Percentiles rank a stretch among this genome's conserved stretches.
Evolutionary conservation across 768 basidiomycete genomes (phyloP).

Genomic region (Phallus indusiatus): DNA sequence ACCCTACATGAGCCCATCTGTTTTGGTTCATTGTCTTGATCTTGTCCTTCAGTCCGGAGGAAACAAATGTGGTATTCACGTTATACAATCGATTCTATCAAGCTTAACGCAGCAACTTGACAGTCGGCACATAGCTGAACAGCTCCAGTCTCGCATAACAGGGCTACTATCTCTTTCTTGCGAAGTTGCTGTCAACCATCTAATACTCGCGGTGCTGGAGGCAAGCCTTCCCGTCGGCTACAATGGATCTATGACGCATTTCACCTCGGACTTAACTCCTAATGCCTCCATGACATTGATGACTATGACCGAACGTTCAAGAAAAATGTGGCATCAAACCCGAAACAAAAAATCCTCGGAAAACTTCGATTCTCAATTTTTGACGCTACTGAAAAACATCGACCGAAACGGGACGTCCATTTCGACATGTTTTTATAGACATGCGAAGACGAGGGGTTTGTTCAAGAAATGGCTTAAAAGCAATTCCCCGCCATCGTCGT

Average conservation of each 20-base stretch:
- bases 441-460: not conserved
- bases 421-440: not conserved
- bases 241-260: conserved; percentile 14
- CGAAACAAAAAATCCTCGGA: not conserved
- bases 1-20: conserved; percentile 35
- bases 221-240: conserved; percentile 24
- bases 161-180: not conserved
- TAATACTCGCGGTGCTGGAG: conserved; percentile 35
- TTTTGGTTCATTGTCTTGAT: conserved; percentile 38
- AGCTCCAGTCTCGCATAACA: not conserved
- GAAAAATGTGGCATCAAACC: not conserved
- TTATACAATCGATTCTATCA: not conserved
- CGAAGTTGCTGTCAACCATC: conserved; percentile 28
- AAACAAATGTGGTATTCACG: not conserved
- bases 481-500: not conserved
- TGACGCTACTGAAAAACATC: not conserved
- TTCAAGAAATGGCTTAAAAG: not conserved
- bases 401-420: not conserved
- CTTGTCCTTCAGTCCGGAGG: conserved; percentile 14
- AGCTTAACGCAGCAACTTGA: not conserved
- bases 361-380: conserved; percentile 5
- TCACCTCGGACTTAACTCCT: not conserved
- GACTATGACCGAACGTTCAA: not conserved
- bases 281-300: not conserved
- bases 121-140: not conserved